Base-by-base conservation (phyloP, 2,329 filamentous ascomycete genomes). In the Exophiala alcalophila region DNA sequence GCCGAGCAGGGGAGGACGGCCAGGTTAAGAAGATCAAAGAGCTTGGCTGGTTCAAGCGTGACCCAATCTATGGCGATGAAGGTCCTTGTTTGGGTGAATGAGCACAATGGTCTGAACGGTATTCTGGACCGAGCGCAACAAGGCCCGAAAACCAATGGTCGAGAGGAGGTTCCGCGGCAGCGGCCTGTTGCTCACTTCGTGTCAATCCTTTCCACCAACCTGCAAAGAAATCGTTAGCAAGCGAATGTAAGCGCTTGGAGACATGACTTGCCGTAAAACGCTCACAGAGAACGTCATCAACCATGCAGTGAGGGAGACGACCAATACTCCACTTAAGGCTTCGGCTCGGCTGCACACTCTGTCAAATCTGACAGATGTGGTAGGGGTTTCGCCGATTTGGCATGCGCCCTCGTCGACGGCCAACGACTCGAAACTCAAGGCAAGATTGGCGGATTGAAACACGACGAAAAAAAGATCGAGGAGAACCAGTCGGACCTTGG, bases 401-500 rank as follows among this genome's bases (percentile, higher is more conserved):
- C 62, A 87, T 24, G 70, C 67, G 61, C 80, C 82, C 27, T 73
- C 71, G 20, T 73, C 69, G 55, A 83, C 77, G 4, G 73, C 83
- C 40, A 96, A 70, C 6, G 87, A 84, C 61, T 87, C 85, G 62
- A 96, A 95, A 2, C 91, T 90, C 52, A 98, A 71, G 27, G 87
- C 86, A 18, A 94, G 77, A 66, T 95, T 97, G 37, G 90, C 89
- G 3, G 90, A 89, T 64, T 95, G 91, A 69, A 98, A 95, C 28
- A 97, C 90, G 59, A 98, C 95, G 63, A 98, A 98, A 59, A 96
- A 83, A 3, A 98, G 74, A 65, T 98, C 92, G 44, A 95, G 77
- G 40, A 98, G 79, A 47, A 97, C 86, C 35, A 98, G 78, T 10
- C 86, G 81, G 53, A 94, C 85, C 64, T 98, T 98, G 34, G 87